These are phyloP conservation scores for Cercophora sp. DNA, from an alignment of 495 filamentous ascomycete genomes.

Conservation along the genomic window DNA sequence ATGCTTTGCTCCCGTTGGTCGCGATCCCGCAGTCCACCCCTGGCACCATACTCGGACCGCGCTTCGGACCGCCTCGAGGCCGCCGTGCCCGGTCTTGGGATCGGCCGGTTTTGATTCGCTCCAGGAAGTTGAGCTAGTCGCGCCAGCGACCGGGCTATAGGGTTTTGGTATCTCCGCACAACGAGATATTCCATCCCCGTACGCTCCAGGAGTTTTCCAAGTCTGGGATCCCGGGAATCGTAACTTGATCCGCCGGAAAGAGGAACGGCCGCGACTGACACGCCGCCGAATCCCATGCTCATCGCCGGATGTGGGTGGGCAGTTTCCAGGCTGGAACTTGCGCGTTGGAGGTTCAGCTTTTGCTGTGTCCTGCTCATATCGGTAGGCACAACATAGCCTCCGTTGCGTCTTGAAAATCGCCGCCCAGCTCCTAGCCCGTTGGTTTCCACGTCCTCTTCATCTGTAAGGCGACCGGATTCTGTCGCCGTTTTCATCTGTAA, in stretches of 20 bases:
- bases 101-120: constrained; percentile 41
- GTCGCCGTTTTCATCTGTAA: neutral
- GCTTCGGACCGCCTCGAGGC: neutral
- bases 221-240: constrained; percentile 48
- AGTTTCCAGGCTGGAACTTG: constrained; percentile 60
- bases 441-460: constrained; percentile 36
- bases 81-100: constrained; percentile 31
- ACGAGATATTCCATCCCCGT: constrained; percentile 63
- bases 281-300: constrained; percentile 31
- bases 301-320: constrained; percentile 35
- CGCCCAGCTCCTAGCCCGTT: constrained; percentile 13
- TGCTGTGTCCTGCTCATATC: constrained; percentile 64
- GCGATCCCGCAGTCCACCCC: neutral
- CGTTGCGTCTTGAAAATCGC: constrained; percentile 13
- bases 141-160: constrained; percentile 53
- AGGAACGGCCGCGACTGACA: constrained; percentile 29
- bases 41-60: neutral
- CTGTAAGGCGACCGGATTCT: constrained; percentile 16
- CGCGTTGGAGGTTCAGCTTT: constrained; percentile 66
- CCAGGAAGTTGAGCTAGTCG: constrained; percentile 50
- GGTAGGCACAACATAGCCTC: constrained; percentile 31
- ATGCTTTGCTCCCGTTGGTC: constrained; percentile 1
- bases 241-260: constrained; percentile 38
- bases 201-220: constrained; percentile 55
- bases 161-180: constrained; percentile 64